A percentile compares a stretch with the other conserved stretches of the same genome.
Evolutionary conservation across 768 basidiomycete species (phyloP).

Genomic region (Hemileccinum impolitum): DNA sequence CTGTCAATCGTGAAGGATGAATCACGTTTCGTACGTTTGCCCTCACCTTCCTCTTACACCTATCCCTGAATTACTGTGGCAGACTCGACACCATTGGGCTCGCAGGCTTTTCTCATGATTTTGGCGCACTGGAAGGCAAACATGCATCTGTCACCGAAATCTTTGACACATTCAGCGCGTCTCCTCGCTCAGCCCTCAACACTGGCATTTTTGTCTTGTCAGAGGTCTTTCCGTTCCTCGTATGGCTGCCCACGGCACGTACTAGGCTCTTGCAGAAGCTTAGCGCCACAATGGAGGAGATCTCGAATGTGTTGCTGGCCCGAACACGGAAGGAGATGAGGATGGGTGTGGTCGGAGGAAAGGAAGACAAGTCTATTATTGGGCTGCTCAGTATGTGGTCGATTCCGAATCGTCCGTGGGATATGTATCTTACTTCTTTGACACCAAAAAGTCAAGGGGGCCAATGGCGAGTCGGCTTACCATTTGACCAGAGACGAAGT

Average conservation of each 20-base stretch:
- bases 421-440: background rate
- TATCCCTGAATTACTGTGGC: background rate
- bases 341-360: slow-evolving; percentile 14
- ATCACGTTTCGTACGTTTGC: slow-evolving; percentile 30
- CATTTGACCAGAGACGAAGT: slow-evolving; percentile 28
- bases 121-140: slow-evolving; percentile 50
- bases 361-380: slow-evolving; percentile 26
- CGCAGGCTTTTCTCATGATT: slow-evolving; percentile 58
- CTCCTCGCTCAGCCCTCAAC: slow-evolving; percentile 26
- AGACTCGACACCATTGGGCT: slow-evolving; percentile 59
- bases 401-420: slow-evolving; percentile 12
- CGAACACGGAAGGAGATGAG: slow-evolving; percentile 34
- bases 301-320: slow-evolving; percentile 40
- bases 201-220: slow-evolving; percentile 35
- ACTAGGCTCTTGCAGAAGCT: slow-evolving; percentile 31
- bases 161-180: slow-evolving; percentile 35
- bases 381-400: slow-evolving; percentile 21
- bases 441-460: slow-evolving; percentile 34
- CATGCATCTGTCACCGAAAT: slow-evolving; percentile 38
- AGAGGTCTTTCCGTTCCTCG: slow-evolving; percentile 35
- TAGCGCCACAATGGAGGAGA: slow-evolving; percentile 33
- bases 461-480: slow-evolving; percentile 21
- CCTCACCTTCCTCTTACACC: background rate
- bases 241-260: slow-evolving; percentile 36
- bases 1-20: slow-evolving; percentile 25